These are phyloP conservation scores for Tolypocladium ophioglossoides DNA, from an alignment of 2,329 filamentous ascomycete species.

Conservation along the genomic window DNA sequence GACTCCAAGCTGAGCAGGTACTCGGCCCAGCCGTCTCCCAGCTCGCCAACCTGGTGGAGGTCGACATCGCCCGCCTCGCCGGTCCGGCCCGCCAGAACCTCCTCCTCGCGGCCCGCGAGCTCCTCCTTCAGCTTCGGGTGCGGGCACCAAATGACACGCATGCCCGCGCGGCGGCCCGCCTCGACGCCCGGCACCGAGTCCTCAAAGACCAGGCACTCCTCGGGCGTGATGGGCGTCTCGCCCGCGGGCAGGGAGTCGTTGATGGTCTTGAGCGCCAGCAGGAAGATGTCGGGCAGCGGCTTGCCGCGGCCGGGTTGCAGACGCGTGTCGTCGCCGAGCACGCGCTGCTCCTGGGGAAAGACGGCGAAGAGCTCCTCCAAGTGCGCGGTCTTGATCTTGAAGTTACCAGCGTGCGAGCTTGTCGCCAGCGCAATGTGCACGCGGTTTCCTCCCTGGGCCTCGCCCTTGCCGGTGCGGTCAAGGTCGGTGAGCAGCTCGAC, in stretches of 20 bases:
- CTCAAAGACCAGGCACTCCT: constrained; percentile 93
- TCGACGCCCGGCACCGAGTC: constrained; percentile 92
- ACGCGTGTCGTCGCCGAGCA: constrained; percentile 77
- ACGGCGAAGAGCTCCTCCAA: constrained; percentile 47
- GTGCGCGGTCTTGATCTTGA: constrained; percentile 62
- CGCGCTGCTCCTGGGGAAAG: constrained; percentile 60
- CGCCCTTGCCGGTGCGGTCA: constrained; percentile 27
- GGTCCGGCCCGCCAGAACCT: constrained; percentile 75
- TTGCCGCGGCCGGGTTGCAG: constrained; percentile 78
- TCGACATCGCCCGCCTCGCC: constrained; percentile 53
- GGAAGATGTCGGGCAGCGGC: constrained; percentile 88
- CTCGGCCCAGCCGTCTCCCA: constrained; percentile 51
- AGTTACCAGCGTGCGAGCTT: constrained; percentile 62
- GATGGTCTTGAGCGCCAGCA: constrained; percentile 74
- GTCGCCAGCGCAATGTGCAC: constrained; percentile 83
- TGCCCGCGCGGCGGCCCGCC: constrained; percentile 78
- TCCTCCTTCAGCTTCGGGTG: constrained; percentile 69
- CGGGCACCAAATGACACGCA: constrained; percentile 90
- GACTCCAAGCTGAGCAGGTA: constrained; percentile 37
- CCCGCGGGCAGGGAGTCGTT: constrained; percentile 60
- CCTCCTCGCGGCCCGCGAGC: constrained; percentile 63
- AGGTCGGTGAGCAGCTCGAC: constrained; percentile 54
- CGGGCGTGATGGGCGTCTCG: constrained; percentile 57
- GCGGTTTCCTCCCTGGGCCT: constrained; percentile 16
- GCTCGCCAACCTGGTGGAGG: constrained; percentile 43